A percentile compares a stretch with the other conserved stretches of the same genome.
Conservation (phyloP, 768 basidiomycete species). For the Sporobolomyces phaffii region DNA sequence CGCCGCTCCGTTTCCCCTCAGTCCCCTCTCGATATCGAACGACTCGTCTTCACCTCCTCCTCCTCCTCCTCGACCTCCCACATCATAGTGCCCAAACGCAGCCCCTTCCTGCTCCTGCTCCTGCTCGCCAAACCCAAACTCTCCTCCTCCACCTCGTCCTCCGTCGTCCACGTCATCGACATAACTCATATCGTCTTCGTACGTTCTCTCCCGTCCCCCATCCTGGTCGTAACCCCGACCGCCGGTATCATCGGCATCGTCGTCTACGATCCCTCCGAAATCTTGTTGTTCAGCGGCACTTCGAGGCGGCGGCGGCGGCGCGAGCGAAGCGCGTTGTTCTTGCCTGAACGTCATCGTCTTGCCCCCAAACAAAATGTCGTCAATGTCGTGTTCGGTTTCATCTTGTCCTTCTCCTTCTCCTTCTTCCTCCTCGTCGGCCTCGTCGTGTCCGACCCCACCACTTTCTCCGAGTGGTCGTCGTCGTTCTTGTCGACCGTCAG, state of each 20-base stretch:
- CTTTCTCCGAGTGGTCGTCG: too few species aligned
- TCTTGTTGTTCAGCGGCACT: not conserved
- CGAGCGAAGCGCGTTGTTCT: not conserved
- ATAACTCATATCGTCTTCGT: constrained; percentile 1
- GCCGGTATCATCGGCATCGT: too few species aligned
- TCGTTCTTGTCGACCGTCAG: too few species aligned
- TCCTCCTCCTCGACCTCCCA: not conserved
- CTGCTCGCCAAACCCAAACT: not conserved
- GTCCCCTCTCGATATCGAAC: constrained; percentile 12
- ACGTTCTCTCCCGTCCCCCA: not conserved
- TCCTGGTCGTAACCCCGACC: too few species aligned
- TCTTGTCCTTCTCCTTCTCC: not conserved
- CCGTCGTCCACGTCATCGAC: not conserved
- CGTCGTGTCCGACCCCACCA: too few species aligned
- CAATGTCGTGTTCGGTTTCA: constrained; percentile 28
- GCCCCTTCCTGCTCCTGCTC: too few species aligned
- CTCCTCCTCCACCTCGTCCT: not conserved
- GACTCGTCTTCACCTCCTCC: not conserved
- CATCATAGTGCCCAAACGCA: too few species aligned
- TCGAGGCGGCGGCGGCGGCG: too few species aligned
- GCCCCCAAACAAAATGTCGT: constrained; percentile 21
- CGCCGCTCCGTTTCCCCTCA: too few species aligned
- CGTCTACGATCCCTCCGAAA: constrained; percentile 24
- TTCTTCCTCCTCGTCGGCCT: too few species aligned
- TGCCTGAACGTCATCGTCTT: constrained; percentile 11